Evolutionary conservation across 2,329 filamentous ascomycete genomes (phyloP).

Genomic region (Sporothrix inflata): DNA sequence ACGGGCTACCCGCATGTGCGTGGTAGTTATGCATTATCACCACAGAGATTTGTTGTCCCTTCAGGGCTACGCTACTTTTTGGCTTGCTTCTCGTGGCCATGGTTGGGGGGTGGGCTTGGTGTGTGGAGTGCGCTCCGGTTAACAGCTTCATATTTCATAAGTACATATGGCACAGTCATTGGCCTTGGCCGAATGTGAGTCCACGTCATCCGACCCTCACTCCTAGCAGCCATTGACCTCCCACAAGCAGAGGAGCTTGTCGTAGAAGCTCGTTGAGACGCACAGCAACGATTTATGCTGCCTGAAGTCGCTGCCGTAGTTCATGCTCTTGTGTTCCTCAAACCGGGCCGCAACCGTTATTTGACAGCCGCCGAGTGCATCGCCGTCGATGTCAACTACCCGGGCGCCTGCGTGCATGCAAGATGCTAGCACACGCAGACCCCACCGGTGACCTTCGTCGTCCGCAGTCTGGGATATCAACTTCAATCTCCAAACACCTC

Average conservation of each 20-base stretch:
- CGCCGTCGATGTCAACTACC: conserved; percentile 56
- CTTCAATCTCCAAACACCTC: conserved; percentile 86
- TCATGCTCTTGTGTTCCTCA: conserved; percentile 90
- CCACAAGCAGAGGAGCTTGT: conserved; percentile 72
- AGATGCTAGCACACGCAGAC: conserved; percentile 69
- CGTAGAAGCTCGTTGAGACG: conserved; percentile 78
- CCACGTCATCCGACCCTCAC: background rate
- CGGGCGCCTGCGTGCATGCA: conserved; percentile 91
- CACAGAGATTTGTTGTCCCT: too few relatives aligned
- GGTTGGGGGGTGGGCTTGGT: background rate
- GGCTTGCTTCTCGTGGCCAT: background rate
- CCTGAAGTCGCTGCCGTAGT: conserved; percentile 80
- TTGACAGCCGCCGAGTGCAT: conserved; percentile 52
- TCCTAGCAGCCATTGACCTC: conserved; percentile 34
- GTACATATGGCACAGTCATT: background rate
- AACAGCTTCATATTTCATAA: background rate
- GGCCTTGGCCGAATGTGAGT: background rate
- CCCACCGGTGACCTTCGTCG: conserved; percentile 37
- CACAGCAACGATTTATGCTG: conserved; percentile 50
- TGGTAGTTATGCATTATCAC: too few relatives aligned
- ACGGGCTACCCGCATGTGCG: too few relatives aligned
- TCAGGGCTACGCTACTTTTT: too few relatives aligned
- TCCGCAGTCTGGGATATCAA: conserved; percentile 47
- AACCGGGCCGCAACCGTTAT: conserved; percentile 72
- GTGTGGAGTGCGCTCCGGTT: background rate